Conservation (phyloP, 192 early-diverging fungal species). For the Umbelopsis isabellina region DNA sequence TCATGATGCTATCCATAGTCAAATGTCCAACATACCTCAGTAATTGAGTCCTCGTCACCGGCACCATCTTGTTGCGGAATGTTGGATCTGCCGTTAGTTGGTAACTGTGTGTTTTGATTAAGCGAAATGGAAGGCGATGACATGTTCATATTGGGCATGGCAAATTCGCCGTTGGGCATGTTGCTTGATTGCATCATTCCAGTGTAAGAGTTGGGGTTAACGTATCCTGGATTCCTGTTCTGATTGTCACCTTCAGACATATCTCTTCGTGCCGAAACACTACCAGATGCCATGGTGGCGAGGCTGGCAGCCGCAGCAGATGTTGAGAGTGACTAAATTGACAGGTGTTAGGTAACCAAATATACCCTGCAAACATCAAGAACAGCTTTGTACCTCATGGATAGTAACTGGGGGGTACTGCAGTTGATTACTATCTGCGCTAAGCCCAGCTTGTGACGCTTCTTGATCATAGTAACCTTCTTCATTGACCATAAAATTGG, state of each 20-base stretch:
- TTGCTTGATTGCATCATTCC: background rate
- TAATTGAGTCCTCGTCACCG: constrained; percentile 36
- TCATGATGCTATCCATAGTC: background rate
- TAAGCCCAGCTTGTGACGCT: constrained; percentile 21
- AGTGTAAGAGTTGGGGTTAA: background rate
- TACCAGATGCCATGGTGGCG: constrained; percentile 26
- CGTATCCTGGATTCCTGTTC: constrained; percentile 2
- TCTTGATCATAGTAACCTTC: constrained; percentile 43
- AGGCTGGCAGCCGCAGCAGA: constrained; percentile 34
- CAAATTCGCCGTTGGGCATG: constrained; percentile 13
- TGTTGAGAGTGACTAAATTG: constrained; percentile 12
- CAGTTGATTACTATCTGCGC: background rate
- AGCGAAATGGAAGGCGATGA: constrained; percentile 1
- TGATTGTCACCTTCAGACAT: constrained; percentile 9
- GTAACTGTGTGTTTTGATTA: constrained; percentile 27
- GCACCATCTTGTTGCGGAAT: constrained; percentile 68
- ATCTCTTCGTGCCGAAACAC: constrained; percentile 12
- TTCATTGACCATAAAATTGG: constrained; percentile 37
- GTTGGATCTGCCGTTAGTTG: constrained; percentile 29
- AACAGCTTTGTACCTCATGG: constrained; percentile 5
- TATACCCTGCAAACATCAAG: background rate
- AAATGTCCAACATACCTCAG: constrained; percentile 19
- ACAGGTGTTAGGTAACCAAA: background rate
- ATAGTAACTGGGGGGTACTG: constrained; percentile 19
- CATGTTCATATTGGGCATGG: constrained; percentile 9